Base-by-base conservation (phyloP, 768 basidiomycete genomes). In the Auriculariales sp. region DNA sequence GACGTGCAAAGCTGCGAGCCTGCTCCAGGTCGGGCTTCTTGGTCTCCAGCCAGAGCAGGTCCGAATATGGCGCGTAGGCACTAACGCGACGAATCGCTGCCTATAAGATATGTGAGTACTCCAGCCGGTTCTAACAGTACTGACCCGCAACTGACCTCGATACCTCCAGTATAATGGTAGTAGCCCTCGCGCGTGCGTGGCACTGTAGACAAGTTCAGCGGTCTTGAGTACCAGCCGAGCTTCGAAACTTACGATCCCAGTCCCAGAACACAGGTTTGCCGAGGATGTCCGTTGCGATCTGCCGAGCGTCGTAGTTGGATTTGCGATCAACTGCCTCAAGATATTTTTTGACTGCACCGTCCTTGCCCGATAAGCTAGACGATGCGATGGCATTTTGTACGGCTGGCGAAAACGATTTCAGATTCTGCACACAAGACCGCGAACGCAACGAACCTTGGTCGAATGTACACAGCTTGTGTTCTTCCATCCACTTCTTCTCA, bases 21-120 rank as follows among this genome's bases (percentile, higher is more conserved):
- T 90, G 78, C 51, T 79, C 71, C 22, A 94, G 69, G 60, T 90
- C 75, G 7, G 92, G 91, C n/a, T 73, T 72, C 58, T 88, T 91
- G 2, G 92, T 95, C 68, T 94, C 92, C 36, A 93, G 73, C 92
- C 91, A 95, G 39, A 93, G 68, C 56, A 93, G 73, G 63, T 95
- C 91, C 12, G 89, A 81, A 56, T 89, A 84, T 17, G 87, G 86
- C 1, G 89, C 84, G 59, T 81, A 95, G 19, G 77, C 75, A 52
- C 82, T 69, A 3, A 79, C 78, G 30, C 91, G 83, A 57, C 83
- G 81, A 60, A 91, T 77, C 10, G 90, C 92, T 4, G 84, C 74
- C 76, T 79, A 50, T 22, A 46, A 52, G 32, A 35, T 5, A n/a
- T 49, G 25, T 55, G 32, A 53, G 50, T 39, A 28, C 28, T 35